A percentile compares a stretch with the other conserved stretches of the same genome.
Conservation (phyloP, 1,139 yeast genomes). For the Protomyces arabidopsidicola region DNA sequence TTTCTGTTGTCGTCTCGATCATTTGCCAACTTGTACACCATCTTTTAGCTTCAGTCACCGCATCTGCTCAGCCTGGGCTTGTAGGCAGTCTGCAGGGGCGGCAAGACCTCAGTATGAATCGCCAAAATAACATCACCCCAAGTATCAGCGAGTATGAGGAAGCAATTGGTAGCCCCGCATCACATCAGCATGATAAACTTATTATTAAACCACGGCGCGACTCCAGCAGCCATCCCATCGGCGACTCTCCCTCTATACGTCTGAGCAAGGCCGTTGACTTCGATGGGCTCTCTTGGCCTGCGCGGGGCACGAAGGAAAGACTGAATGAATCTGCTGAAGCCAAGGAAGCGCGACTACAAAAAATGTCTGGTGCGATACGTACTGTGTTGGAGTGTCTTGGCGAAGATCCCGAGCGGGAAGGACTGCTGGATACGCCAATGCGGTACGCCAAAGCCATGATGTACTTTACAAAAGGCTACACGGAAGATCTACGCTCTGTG, state of each 20-base stretch:
- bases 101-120: no score
- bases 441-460: constrained; percentile 95
- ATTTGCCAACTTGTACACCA: neutral
- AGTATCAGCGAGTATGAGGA: constrained; percentile 12
- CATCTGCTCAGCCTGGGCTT: no score
- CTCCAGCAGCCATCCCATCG: constrained; percentile 7
- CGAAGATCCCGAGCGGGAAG: constrained; percentile 85
- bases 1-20: neutral
- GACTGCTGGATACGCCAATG: constrained; percentile 88
- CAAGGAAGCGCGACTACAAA: constrained; percentile 40
- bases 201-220: constrained; percentile 20
- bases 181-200: constrained; percentile 12
- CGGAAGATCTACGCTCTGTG: constrained; percentile 83
- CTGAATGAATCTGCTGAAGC: constrained; percentile 6
- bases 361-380: constrained; percentile 81
- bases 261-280: constrained; percentile 21
- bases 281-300: constrained; percentile 29
- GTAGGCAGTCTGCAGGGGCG: no score
- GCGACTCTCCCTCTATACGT: constrained; percentile 9
- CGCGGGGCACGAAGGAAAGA: constrained; percentile 13
- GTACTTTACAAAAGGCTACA: constrained; percentile 92
- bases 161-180: neutral
- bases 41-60: no score
- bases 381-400: constrained; percentile 82
- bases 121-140: neutral